Percentiles rank a stretch among this genome's conserved stretches.
Evolutionary conservation across 352 stramenopile genomes (phyloP).

Genomic region (Pythium guiyangense): DNA sequence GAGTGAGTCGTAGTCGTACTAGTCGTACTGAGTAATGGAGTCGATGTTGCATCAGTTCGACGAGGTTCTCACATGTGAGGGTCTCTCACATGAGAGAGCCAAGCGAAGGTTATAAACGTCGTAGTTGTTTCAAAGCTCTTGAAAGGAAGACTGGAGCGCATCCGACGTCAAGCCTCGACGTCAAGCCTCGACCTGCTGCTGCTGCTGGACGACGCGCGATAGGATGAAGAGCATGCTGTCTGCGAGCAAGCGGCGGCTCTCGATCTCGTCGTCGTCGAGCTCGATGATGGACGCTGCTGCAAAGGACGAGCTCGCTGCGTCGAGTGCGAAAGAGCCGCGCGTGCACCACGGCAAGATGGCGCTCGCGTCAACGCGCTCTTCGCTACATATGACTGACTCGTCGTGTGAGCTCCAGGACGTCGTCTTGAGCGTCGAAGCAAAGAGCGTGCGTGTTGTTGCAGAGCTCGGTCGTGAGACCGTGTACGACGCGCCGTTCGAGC

Average conservation of each 20-base stretch:
- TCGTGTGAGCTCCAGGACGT: constrained; percentile 22
- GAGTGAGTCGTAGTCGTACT: too few species aligned
- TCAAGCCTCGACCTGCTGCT: not conserved
- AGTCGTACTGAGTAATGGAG: too few species aligned
- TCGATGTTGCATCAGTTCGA: too few species aligned
- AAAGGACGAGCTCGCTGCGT: constrained; percentile 1
- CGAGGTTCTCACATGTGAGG: too few species aligned
- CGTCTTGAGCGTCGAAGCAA: constrained; percentile 31
- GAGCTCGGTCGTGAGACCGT: constrained; percentile 30
- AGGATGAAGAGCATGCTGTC: constrained; percentile 12
- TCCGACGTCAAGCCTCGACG: too few species aligned
- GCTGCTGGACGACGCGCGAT: not conserved
- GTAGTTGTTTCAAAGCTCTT: too few species aligned
- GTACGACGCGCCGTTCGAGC: constrained; percentile 31
- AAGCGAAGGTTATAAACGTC: too few species aligned
- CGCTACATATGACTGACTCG: not conserved
- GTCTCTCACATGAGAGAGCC: too few species aligned
- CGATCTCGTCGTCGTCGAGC: constrained; percentile 16
- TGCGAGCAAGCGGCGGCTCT: constrained; percentile 11
- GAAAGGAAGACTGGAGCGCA: too few species aligned
- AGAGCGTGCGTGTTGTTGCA: constrained; percentile 32
- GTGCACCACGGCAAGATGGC: constrained; percentile 48
- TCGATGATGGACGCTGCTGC: constrained; percentile 6
- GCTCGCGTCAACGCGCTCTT: constrained; percentile 1
- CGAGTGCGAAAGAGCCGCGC: constrained; percentile 21